These are phyloP conservation scores for Harrya chromipes DNA, from an alignment of 768 basidiomycete genomes.

Conservation along the genomic window DNA sequence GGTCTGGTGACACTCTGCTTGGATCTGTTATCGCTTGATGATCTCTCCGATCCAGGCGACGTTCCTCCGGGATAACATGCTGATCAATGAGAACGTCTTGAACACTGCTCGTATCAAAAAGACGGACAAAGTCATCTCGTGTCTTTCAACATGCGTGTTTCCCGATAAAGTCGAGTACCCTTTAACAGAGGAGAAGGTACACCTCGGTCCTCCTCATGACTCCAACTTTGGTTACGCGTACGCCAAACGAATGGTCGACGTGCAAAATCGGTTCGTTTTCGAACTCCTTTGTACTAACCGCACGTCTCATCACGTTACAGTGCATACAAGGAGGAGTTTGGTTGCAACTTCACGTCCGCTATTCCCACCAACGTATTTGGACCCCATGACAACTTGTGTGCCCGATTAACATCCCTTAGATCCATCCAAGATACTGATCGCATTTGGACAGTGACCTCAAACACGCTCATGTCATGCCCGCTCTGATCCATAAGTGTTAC, in stretches of 20 bases:
- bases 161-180: slow-evolving; percentile 95
- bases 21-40: slow-evolving; percentile 1
- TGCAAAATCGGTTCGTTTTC: slow-evolving; percentile 80
- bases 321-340: slow-evolving; percentile 95
- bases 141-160: slow-evolving; percentile 96
- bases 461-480: slow-evolving; percentile 92
- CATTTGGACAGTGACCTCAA: slow-evolving; percentile 66
- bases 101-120: slow-evolving; percentile 65
- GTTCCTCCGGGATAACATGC: slow-evolving; percentile 90
- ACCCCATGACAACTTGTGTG: slow-evolving; percentile 88
- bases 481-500: slow-evolving; percentile 89
- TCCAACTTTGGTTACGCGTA: slow-evolving; percentile 98
- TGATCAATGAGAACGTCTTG: slow-evolving; percentile 95
- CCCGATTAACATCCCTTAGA: not conserved
- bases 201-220: slow-evolving; percentile 86
- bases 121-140: slow-evolving; percentile 82
- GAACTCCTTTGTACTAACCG: too few species aligned
- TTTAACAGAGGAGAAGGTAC: slow-evolving; percentile 89
- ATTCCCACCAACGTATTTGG: slow-evolving; percentile 99
- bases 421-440: slow-evolving; percentile 2
- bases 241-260: slow-evolving; percentile 93
- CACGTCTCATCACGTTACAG: slow-evolving; percentile 36
- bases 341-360: slow-evolving; percentile 91
- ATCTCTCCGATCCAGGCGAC: slow-evolving; percentile 51
- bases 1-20: slow-evolving; percentile 35